A percentile compares a stretch with the other conserved stretches of the same genome.
phyloP scores from a whole-genome alignment of 805 yeast genomes.

The Barnettozyma salicaria region DNA sequence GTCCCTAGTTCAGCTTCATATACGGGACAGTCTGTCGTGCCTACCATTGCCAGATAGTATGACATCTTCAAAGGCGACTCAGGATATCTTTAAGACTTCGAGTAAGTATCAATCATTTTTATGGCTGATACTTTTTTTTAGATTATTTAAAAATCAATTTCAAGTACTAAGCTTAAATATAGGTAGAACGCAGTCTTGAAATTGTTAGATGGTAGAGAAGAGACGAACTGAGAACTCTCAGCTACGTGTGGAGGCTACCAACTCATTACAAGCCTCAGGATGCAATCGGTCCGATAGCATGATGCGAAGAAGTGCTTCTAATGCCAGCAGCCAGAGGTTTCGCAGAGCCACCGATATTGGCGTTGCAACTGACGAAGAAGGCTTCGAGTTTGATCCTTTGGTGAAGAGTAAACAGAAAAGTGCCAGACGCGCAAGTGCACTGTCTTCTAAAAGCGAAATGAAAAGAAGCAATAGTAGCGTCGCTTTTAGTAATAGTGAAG shows the following conservation, averaged over 20 bases:
- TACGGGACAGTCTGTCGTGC: conserved; percentile 78
- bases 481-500: no score
- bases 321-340: background rate
- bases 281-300: no score
- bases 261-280: no score
- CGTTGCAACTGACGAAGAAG: conserved; percentile 11
- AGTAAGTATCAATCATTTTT: background rate
- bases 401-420: conserved; percentile 7
- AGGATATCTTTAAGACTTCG: background rate
- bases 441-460: no score
- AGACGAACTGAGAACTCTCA: background rate
- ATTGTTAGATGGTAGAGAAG: no score
- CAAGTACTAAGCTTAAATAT: no score
- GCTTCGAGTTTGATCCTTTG: conserved; percentile 25
- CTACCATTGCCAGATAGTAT: conserved; percentile 84
- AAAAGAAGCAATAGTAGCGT: background rate
- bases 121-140: no score
- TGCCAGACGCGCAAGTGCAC: background rate
- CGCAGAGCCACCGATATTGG: background rate
- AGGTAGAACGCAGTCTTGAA: no score
- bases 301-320: background rate
- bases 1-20: conserved; percentile 86
- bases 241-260: background rate
- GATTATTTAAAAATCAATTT: no score
- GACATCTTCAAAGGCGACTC: conserved; percentile 41